Evolutionary conservation across 768 basidiomycete genomes (phyloP).

Genomic region (Suillus occidentalis): DNA sequence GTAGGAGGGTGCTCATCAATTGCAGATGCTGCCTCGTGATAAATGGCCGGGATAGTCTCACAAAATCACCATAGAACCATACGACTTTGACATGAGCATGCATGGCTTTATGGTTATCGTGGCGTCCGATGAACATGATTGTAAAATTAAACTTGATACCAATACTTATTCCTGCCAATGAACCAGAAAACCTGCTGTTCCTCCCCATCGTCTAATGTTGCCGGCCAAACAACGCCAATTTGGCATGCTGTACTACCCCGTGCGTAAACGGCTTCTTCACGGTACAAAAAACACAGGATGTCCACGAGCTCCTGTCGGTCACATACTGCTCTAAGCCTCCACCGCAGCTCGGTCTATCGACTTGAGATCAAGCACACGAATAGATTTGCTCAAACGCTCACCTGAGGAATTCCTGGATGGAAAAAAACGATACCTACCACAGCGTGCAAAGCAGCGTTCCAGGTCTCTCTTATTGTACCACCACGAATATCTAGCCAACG

Average conservation of each 20-base stretch:
- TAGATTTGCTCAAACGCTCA: conserved; percentile 30
- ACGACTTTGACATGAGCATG: neutral
- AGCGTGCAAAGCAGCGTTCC: conserved; percentile 72
- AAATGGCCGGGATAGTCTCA: neutral
- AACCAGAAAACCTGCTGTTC: conserved; percentile 58
- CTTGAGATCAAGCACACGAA: conserved; percentile 12
- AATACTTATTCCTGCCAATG: conserved; percentile 51
- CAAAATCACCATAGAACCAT: neutral
- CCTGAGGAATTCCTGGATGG: conserved; percentile 75
- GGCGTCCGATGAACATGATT: neutral
- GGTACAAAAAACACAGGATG: conserved; percentile 50
- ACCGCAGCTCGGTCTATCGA: conserved; percentile 62
- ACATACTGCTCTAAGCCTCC: conserved; percentile 70
- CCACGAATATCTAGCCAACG: conserved; percentile 81
- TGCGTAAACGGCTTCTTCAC: conserved; percentile 49
- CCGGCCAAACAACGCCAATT: conserved; percentile 26
- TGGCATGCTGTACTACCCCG: conserved; percentile 21
- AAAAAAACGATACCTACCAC: conserved; percentile 66
- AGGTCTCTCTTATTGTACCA: conserved; percentile 54
- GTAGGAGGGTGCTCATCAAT: neutral
- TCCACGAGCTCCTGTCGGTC: conserved; percentile 75
- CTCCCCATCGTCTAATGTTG: conserved; percentile 51
- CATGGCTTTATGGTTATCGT: neutral
- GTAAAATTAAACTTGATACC: conserved; percentile 58
- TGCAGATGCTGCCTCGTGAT: neutral